Evolutionary conservation across 129 eudicot species (phyloP).

Genomic region (Artemisia tridentata): DNA sequence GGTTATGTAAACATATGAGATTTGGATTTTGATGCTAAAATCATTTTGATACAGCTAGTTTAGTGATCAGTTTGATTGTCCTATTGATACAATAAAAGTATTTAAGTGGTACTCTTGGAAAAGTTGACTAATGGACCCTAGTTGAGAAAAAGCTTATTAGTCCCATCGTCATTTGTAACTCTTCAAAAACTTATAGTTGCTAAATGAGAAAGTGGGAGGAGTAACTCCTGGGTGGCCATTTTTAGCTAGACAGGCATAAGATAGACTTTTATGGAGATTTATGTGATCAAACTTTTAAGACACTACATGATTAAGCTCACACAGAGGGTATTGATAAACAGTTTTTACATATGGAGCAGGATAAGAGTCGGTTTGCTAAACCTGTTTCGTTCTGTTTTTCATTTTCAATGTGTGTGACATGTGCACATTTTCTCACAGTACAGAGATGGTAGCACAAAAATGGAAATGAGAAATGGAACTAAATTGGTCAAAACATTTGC

Average conservation of each 20-base stretch:
- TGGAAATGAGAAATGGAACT: neutral
- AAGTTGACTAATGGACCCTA: neutral
- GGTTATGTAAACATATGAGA: conserved; percentile 15
- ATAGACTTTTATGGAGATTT: neutral
- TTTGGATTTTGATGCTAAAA: neutral
- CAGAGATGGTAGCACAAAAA: neutral
- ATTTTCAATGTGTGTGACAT: neutral
- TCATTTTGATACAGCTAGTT: neutral
- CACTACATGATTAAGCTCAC: neutral
- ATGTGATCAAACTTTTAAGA: neutral
- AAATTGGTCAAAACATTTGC: neutral
- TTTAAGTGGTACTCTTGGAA: neutral
- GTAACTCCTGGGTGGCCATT: neutral
- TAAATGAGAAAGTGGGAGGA: neutral
- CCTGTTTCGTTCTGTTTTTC: neutral
- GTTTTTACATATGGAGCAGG: neutral
- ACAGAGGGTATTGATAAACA: neutral
- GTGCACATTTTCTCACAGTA: neutral
- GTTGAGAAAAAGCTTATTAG: neutral
- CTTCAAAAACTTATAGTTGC: neutral
- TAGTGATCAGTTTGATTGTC: neutral
- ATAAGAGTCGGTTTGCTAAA: neutral
- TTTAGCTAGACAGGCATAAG: neutral
- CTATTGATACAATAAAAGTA: neutral
- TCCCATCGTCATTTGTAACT: neutral